These are phyloP conservation scores for Platanthera guangdongensis DNA, from an alignment of 106 monocot species.

Conservation along the genomic window DNA sequence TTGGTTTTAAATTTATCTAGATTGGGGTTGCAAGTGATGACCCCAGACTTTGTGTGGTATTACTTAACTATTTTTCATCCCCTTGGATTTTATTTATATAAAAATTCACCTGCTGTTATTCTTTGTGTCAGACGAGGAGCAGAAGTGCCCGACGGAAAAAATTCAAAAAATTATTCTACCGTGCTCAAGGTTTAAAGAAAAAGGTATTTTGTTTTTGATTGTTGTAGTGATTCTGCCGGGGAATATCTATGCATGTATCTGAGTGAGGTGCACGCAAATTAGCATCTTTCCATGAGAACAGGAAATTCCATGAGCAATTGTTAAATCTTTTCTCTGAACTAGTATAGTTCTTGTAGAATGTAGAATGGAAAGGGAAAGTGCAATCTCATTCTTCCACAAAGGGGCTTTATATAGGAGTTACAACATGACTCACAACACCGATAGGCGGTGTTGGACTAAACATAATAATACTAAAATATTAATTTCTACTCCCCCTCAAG, in stretches of 20 bases:
- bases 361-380: too few species aligned
- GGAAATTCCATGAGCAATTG: neutral
- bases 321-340: neutral
- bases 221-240: neutral
- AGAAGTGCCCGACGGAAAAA: slow-evolving; percentile 7
- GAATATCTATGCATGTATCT: neutral
- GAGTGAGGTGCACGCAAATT: neutral
- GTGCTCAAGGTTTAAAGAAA: neutral
- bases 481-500: too few species aligned
- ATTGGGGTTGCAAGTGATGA: neutral
- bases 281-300: neutral
- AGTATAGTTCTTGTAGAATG: too few species aligned
- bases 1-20: neutral
- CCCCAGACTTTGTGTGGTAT: neutral
- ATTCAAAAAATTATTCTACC: neutral
- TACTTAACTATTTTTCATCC: neutral
- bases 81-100: neutral
- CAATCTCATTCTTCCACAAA: too few species aligned
- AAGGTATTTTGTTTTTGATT: slow-evolving; percentile 4
- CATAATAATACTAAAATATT: too few species aligned
- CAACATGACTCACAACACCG: too few species aligned
- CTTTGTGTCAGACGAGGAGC: neutral
- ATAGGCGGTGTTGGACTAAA: too few species aligned
- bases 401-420: too few species aligned
- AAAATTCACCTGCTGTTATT: neutral